These are phyloP conservation scores for Psilocybe subaeruginosa DNA, from an alignment of 768 basidiomycete species.

Conservation along the genomic window DNA sequence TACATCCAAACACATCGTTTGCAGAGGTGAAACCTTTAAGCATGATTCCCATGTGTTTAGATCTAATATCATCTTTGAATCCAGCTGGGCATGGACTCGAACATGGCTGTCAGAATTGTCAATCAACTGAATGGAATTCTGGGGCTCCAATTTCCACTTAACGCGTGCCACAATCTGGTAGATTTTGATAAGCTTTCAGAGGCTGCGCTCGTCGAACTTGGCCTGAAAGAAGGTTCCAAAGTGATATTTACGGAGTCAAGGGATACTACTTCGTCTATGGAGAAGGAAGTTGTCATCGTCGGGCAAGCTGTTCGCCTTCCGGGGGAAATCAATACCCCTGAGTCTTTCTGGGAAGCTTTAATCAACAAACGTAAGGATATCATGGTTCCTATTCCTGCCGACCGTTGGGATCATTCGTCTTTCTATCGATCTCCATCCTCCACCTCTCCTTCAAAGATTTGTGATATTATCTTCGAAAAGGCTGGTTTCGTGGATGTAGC, in stretches of 20 bases:
- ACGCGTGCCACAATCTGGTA: constrained; percentile 29
- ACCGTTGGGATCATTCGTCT: constrained; percentile 34
- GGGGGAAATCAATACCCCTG: constrained; percentile 27
- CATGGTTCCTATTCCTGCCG: constrained; percentile 22
- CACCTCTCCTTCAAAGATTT: background rate
- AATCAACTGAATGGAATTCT: constrained; percentile 24
- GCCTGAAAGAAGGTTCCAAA: background rate
- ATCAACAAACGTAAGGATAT: constrained; percentile 27
- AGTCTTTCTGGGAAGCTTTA: constrained; percentile 31
- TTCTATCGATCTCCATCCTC: constrained; percentile 24
- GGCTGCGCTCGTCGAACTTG: constrained; percentile 17
- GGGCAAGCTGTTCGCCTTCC: constrained; percentile 34
- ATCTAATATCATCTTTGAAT: background rate
- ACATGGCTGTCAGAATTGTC: constrained; percentile 28
- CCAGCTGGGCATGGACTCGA: constrained; percentile 33
- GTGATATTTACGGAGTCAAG: background rate
- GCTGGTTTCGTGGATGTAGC: constrained; percentile 31
- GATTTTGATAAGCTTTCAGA: constrained; percentile 21
- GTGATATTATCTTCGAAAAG: constrained; percentile 30
- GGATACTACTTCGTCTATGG: background rate
- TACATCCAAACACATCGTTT: constrained; percentile 22
- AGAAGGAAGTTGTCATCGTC: constrained; percentile 30
- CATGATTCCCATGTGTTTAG: no score
- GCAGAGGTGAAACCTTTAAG: constrained; percentile 21
- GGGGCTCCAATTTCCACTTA: constrained; percentile 23